Base-by-base conservation (phyloP, 495 filamentous ascomycete species). In the Aspergillus asperescens region DNA sequence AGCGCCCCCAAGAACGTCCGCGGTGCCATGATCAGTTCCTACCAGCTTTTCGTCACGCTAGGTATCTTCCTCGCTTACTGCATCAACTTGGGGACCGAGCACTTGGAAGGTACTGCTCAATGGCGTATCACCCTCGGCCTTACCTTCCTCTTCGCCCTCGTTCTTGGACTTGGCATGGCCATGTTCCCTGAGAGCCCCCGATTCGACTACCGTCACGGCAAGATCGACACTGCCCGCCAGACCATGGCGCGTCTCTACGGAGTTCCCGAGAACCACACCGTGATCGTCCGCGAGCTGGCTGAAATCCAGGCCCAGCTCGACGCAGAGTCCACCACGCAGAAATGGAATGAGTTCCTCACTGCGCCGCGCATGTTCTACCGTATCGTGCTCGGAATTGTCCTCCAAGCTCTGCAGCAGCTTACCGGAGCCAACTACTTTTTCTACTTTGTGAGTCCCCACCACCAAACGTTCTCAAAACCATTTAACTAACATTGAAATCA, bases 41-140 rank as follows among this genome's bases (percentile, higher is more conserved):
- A 95, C 71, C 89, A 94, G 69, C 80, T 94, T 1, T 90, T 93
- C 67, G 87, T 95, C 70, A 92, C 89, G 7, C 68, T 90, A 31
- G 89, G 89, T 52, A 94, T 92, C 67, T 88, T 89, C 71, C 75
- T 83, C 6, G 85, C 88, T 45, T 82, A 89, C 67, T 82, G 82
- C 62, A 82, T 92, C 72, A 89, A 93, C 67, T 86, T 78, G 63
- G 88, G 87, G 23, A 90, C 88, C 19, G 70, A 82, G 49, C 67
- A 50, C 27, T 51, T 73, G 15, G 43, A 60, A 0, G 64, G 62
- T 9, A 73, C 78, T 29, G 79, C 71, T 29, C 82, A 85, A 32
- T 94, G 89, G 86, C 77, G 86, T 23, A 87, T 95, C 47, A 82
- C 88, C 23, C 88, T 86, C 62, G 89, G 86, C 9, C 65, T 94